phyloP scores from a whole-genome alignment of 768 basidiomycete species.

The Lyophyllum shimeji region DNA sequence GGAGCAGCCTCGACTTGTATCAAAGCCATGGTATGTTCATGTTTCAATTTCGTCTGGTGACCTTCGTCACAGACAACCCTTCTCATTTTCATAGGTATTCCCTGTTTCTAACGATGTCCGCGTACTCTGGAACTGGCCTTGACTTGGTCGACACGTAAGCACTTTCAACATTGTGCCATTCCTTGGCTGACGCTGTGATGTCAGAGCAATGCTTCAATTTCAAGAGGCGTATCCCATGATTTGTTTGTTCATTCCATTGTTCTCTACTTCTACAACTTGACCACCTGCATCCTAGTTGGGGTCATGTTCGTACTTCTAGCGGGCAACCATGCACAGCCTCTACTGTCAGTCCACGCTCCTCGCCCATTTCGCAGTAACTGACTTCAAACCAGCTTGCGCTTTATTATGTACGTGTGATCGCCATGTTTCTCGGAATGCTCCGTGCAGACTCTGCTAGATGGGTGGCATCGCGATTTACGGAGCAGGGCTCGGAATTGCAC shows the following conservation, averaged over 20 bases:
- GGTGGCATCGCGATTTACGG: conserved; percentile 52
- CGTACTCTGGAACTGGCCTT: conserved; percentile 71
- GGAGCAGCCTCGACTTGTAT: conserved; percentile 48
- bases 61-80: neutral
- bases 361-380: neutral
- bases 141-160: conserved; percentile 58
- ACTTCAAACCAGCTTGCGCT: conserved; percentile 46
- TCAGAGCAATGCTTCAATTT: conserved; percentile 69
- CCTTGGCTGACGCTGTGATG: neutral
- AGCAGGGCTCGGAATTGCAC: conserved; percentile 40
- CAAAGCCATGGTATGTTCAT: conserved; percentile 55
- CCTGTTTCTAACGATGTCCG: conserved; percentile 43
- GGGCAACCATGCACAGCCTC: conserved; percentile 74
- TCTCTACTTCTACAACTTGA: neutral
- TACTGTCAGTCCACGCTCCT: conserved; percentile 46
- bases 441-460: conserved; percentile 44
- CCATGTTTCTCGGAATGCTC: neutral
- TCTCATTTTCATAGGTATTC: conserved; percentile 32
- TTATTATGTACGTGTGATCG: conserved; percentile 49
- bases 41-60: neutral
- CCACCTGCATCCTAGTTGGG: conserved; percentile 32
- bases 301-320: conserved; percentile 67
- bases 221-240: conserved; percentile 66
- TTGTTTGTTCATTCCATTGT: conserved; percentile 26
- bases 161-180: conserved; percentile 10